These are phyloP conservation scores for Neurospora sp. DNA, from an alignment of 495 filamentous ascomycete genomes.

Conservation along the genomic window DNA sequence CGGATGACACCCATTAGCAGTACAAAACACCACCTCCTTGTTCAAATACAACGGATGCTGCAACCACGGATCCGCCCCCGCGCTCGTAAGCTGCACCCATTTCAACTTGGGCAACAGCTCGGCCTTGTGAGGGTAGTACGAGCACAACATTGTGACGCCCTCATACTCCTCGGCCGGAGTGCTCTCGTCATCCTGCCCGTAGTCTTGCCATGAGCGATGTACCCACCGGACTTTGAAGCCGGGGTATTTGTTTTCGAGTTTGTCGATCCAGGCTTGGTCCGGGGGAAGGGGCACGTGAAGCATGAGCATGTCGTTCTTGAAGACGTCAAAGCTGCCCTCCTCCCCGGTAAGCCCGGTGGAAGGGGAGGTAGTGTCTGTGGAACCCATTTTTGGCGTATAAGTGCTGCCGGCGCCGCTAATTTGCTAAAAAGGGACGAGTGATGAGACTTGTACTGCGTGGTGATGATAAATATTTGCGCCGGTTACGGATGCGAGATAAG, in stretches of 20 bases:
- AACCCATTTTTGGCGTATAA: not conserved
- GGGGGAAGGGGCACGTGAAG: slow-evolving; percentile 6
- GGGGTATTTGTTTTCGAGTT: slow-evolving; percentile 13
- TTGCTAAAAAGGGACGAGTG: not conserved
- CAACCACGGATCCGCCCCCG: slow-evolving; percentile 25
- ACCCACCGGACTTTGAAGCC: slow-evolving; percentile 24
- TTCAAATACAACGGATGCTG: slow-evolving; percentile 18
- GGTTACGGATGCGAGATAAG: not conserved
- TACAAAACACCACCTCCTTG: slow-evolving; percentile 19
- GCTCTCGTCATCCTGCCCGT: not conserved
- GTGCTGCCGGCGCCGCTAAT: not conserved
- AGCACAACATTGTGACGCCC: slow-evolving; percentile 19
- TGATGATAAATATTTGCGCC: not conserved
- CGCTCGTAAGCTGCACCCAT: slow-evolving; percentile 23
- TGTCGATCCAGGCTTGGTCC: slow-evolving; percentile 16
- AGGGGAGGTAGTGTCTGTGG: not conserved
- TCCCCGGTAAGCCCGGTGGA: not conserved
- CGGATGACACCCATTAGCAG: slow-evolving; percentile 21
- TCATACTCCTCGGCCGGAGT: slow-evolving; percentile 12
- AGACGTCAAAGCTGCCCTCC: not conserved
- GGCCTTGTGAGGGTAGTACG: slow-evolving; percentile 8
- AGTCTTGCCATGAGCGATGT: not conserved
- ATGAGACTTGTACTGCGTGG: not conserved
- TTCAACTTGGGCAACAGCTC: slow-evolving; percentile 19
- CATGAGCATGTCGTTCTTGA: slow-evolving; percentile 14